Base-by-base conservation (phyloP, 805 yeast genomes). In the Pichia phayaonensis region DNA sequence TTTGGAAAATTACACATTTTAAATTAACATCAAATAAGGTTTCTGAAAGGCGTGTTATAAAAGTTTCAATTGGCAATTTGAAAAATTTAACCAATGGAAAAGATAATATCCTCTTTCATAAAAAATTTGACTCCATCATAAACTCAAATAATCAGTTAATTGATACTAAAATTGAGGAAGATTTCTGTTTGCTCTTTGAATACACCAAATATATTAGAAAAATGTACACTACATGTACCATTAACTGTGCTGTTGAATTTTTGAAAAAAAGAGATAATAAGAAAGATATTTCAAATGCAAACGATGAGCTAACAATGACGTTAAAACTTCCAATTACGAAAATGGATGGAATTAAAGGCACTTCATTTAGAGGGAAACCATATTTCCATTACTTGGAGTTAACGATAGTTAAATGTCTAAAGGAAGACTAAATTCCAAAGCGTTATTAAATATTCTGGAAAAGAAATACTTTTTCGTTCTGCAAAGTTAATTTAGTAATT, bases 331-430 rank as follows among this genome's bases (percentile, higher is more conserved):
- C 38, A 34, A 8, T 34, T 11, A 34, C 10, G 16, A 73, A 77
- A 0, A 68, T 84, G 57, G 95, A 86, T 64, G 95, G 95, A 0
- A 73, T 72, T 51, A 74, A 75, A 55, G 95, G 94, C 1, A 73
- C 81, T 1, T 59, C 61, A n/a, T 70, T 69, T 44, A 76, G 74
- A 54, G 90, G 90, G 0, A 49, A 68, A 4, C 69, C 71, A 53
- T 56, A 76, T 12, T 83, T 85, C 57, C 38, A 34, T 34, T 34
- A 34, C 12, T n/a, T 34, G 20, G 38, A 34, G 20, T 5, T 34
- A 8, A 34, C 38, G 8, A 8, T 34, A n/a, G 11, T 34, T 8
- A 16, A 10, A 7, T 8, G 11, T 34, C n/a, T 34, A n/a, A n/a
- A 34, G 8, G 34, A 29, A 13, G 12, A 13, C 7, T 29, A 29